Percentiles rank a stretch among this genome's conserved stretches.
phyloP scores from a whole-genome alignment of 371 early-diverging fungal genomes.

The Lichtheimia hyalospora region DNA sequence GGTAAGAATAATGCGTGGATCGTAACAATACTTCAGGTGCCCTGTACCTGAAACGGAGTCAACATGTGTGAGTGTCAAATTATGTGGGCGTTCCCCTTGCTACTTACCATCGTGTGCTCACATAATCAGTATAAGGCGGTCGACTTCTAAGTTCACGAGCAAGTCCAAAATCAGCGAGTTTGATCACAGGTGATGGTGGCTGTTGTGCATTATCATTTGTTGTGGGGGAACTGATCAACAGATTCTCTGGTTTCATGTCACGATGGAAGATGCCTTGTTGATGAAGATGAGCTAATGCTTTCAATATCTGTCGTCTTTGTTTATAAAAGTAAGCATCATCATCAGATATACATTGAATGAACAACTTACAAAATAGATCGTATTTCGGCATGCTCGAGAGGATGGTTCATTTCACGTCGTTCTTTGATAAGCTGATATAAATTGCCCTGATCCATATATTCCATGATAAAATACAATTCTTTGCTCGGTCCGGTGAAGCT shows the following conservation, averaged over 20 bases:
- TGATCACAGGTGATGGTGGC: conserved; percentile 47
- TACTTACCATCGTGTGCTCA: conserved; percentile 91
- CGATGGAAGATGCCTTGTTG: conserved; percentile 88
- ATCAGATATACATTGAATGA: not conserved
- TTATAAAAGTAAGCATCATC: not conserved
- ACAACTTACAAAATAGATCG: conserved; percentile 11
- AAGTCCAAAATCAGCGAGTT: conserved; percentile 95
- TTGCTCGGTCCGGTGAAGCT: conserved; percentile 74
- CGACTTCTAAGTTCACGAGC: conserved; percentile 82
- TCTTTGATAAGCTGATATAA: conserved; percentile 83
- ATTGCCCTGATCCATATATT: conserved; percentile 89
- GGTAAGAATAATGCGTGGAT: conserved; percentile 81
- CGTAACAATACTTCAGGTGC: conserved; percentile 96
- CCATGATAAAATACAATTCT: conserved; percentile 89
- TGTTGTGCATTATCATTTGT: conserved; percentile 14
- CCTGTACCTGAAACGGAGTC: conserved; percentile 75
- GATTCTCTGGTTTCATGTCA: conserved; percentile 92
- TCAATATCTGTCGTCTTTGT: conserved; percentile 74
- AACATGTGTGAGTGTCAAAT: not conserved
- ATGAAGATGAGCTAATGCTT: conserved; percentile 88
- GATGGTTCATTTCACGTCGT: conserved; percentile 47
- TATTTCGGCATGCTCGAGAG: conserved; percentile 8
- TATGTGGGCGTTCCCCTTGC: not conserved
- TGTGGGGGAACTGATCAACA: conserved; percentile 47
- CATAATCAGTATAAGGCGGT: conserved; percentile 89